phyloP scores from a whole-genome alignment of 192 early-diverging fungal species.

The Ambispora gerdemannii region DNA sequence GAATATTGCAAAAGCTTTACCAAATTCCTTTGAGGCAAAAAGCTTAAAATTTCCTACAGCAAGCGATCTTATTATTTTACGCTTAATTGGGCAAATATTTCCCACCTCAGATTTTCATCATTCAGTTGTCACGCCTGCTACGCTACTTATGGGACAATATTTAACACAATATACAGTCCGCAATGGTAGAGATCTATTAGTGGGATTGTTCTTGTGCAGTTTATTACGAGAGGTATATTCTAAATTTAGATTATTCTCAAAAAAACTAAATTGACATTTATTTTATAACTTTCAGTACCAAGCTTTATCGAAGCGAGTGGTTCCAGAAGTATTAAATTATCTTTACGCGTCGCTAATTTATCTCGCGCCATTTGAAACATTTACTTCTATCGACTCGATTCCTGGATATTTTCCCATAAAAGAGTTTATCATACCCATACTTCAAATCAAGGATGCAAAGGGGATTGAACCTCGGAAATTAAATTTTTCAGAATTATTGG shows the following conservation, averaged over 20 bases:
- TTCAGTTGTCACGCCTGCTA: conserved; percentile 79
- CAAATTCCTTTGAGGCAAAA: conserved; percentile 27
- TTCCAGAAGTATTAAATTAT: conserved; percentile 75
- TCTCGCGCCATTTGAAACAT: conserved; percentile 44
- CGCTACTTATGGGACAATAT: conserved; percentile 76
- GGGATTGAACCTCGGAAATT: conserved; percentile 31
- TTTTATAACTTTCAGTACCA: conserved; percentile 49
- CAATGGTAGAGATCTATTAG: conserved; percentile 57
- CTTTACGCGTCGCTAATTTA: conserved; percentile 42
- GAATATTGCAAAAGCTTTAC: conserved; percentile 40
- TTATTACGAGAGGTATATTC: conserved; percentile 60
- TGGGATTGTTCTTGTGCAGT: conserved; percentile 78
- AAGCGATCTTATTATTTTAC: conserved; percentile 64
- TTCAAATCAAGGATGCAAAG: conserved; percentile 39
- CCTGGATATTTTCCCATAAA: conserved; percentile 48
- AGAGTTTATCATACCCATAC: conserved; percentile 21
- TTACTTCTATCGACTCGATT: conserved; percentile 26
- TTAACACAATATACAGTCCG: conserved; percentile 62
- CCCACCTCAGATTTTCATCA: conserved; percentile 93
- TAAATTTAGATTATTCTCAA: background rate
- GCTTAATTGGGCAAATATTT: conserved; percentile 72
- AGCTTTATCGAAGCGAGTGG: conserved; percentile 65
- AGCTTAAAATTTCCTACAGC: conserved; percentile 50
- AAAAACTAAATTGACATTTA: background rate
- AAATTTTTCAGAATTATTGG: conserved; percentile 38